Evolutionary conservation across 768 basidiomycete genomes (phyloP), one percentile per base, ranked within the genome.

Genomic region (Lactarius deliciosus): DNA sequence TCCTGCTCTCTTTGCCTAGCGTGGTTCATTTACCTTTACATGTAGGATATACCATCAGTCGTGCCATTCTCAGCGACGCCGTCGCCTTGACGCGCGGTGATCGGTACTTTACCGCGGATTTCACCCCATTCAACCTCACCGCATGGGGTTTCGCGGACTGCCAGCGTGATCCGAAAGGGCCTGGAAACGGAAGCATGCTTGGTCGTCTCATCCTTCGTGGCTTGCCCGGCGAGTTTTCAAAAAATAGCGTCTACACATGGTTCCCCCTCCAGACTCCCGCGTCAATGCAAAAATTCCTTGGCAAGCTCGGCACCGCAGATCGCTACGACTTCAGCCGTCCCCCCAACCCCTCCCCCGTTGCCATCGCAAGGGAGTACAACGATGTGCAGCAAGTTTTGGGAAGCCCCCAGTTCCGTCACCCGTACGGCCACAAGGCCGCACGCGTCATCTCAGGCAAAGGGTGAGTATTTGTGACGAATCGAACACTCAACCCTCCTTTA

Each of bases 51-150:
- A 94, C 92, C 10, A 85, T 92, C 72, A 89, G 89, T 71, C 86
- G 92, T 38, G 92, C 92, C 9, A 94, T 94, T 71, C 85, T 94
- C 40, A 85, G 86, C 68, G 92, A 94, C 73, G 92, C 92, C 36
- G 89, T 94, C 64, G 90, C 92, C 11, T 85, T 94, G 62, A 92
- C 90, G 57, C 87, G 92, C 61, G 92, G 92, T 36, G 92, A 94
- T 72, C 82, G 92, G 61, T 89, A 86, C 81, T 91, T 85, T 77
- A 94, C 91, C 1, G 80, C 89, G 32, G 92, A 94, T 72, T 89
- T 85, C 74, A 94, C 92, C 0, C 88, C 92, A 1, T 84, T 79
- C 78, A 93, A 93, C 74, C 73, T 92, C 73, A 94, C 92, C 2
- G 78, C 89, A 4, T 94, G 92, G 92, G 92, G 92, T 43, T 92